phyloP scores from a whole-genome alignment of 129 eudicot genomes.

The Flaveria ramosissima region DNA sequence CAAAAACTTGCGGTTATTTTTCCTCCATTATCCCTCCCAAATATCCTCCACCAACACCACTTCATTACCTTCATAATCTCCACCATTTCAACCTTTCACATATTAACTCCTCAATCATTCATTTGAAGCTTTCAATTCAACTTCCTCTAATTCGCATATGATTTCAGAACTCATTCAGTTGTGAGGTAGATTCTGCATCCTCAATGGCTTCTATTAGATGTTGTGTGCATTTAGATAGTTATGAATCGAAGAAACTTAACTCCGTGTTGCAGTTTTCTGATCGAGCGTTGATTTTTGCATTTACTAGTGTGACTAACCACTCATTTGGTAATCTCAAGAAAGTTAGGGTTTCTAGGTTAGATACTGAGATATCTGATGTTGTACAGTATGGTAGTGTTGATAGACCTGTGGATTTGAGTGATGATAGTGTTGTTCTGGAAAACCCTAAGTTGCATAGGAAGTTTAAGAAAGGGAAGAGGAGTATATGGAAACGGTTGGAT shows the following conservation, averaged over 20 bases:
- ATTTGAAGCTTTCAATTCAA: no score
- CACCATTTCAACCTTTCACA: neutral
- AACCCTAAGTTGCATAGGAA: conserved; percentile 32
- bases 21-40: conserved; percentile 33
- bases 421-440: conserved; percentile 35
- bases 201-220: conserved; percentile 46
- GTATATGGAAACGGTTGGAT: conserved; percentile 59
- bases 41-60: conserved; percentile 13
- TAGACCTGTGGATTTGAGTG: conserved; percentile 24
- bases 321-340: conserved; percentile 43
- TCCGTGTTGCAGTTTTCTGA: conserved; percentile 33
- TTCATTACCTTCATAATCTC: conserved; percentile 11
- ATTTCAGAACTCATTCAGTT: neutral
- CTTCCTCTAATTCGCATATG: no score
- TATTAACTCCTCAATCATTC: conserved; percentile 14
- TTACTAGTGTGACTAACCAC: conserved; percentile 29
- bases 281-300: conserved; percentile 27
- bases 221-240: conserved; percentile 33
- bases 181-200: conserved; percentile 20
- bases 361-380: conserved; percentile 47
- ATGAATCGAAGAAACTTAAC: conserved; percentile 46
- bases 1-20: conserved; percentile 35
- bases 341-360: conserved; percentile 59
- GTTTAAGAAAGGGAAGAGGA: conserved; percentile 40
- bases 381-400: conserved; percentile 38